Evolutionary conservation across 139 green algal species (phyloP), one percentile per base, ranked within the genome.

Genomic region (Pycnococcus provasolii): DNA sequence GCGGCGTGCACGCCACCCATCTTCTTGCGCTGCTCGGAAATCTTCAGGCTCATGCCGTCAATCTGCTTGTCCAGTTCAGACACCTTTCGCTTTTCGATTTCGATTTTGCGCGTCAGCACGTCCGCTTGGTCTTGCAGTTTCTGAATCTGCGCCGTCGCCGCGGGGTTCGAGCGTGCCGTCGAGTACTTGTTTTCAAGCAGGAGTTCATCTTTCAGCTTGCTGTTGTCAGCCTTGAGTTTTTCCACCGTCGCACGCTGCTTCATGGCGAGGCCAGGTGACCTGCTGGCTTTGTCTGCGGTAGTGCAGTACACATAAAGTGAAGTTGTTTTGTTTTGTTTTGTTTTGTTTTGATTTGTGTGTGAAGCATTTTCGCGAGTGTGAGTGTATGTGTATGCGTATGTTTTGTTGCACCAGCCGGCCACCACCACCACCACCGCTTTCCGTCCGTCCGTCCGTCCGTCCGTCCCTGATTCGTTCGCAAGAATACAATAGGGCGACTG

Each of bases 141-240:
- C 11, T 7, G 6, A 13, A 53, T 66, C 43, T 62, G 60, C 60
- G 8, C 60, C 7, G 60, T 53, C 43, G 60, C n/a, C 8, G 60
- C n/a, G 8, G 15, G 60, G 5, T 54, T 54, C 1, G 60, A 26
- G 5, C 37, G 60, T 11, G 48, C 6, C 60, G n/a, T 41, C 13
- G 37, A 89, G 70, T 91, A 92, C 66, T 90, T 93, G 70, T 95
- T 96, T 64, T 93, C 88, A 42, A 94, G 65, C 58, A 91, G 67
- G 64, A 96, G 66, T 58, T 95, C 87, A 67, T 94, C 85, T 74
- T 95, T 95, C 1, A 96, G 79, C 66, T 83, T 74, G 50, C 81
- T 72, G 75, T 96, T 95, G 62, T 95, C 83, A 0, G 64, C 64
- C 0, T 82, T 71, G 1, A 96, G 77, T 69, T 89, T 89, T 3